Evolutionary conservation across 2,329 filamentous ascomycete species (phyloP), one percentile per base, ranked within the genome.

Genomic region (Huntiella decipiens): DNA sequence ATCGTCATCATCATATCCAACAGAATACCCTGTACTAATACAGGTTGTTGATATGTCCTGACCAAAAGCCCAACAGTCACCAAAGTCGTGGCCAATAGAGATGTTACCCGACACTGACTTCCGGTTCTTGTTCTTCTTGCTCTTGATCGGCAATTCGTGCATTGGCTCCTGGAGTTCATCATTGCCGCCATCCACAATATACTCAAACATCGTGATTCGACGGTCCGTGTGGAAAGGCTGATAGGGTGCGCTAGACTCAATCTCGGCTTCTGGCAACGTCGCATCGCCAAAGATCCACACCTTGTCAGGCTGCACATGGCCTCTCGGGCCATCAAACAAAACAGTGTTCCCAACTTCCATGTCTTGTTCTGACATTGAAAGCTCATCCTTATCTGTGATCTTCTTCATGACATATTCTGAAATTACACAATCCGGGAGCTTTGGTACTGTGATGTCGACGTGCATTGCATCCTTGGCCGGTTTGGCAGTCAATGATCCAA

Each of bases 171-270:
- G 28, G 5, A 32, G 15, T 4, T 60, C 31, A 71, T 54, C 11
- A 66, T 57, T 3, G 56, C 56, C 19, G 66, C 61, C 15, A 66
- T 12, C 54, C 6, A 60, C 56, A 10, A 63, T 58, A n/a, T 79
- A 82, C 37, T 85, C 71, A 53, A 77, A 82, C 22, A 95, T 66
- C n/a, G 71, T 74, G 38, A 96, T 82, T 3, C 88, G 76, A 46
- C 77, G 74, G 56, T 96, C 87, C 0, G 87, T 91, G 58, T 96
- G 88, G 64, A 96, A 95, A 1, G 91, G 88, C 56, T 94, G 87
- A 55, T 94, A 96, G 2, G 88, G 85, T 4, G 87, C 82, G 56
- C 88, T 95, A 1, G 88, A 94, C 57, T 98, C 91, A 52, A 94
- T 92, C 64, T 95, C 87, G 4, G 84, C 85, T 52, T 79, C 74